These are phyloP conservation scores for Vaccinium vitisidaea DNA, from an alignment of 148 eudicot species.

Conservation along the genomic window DNA sequence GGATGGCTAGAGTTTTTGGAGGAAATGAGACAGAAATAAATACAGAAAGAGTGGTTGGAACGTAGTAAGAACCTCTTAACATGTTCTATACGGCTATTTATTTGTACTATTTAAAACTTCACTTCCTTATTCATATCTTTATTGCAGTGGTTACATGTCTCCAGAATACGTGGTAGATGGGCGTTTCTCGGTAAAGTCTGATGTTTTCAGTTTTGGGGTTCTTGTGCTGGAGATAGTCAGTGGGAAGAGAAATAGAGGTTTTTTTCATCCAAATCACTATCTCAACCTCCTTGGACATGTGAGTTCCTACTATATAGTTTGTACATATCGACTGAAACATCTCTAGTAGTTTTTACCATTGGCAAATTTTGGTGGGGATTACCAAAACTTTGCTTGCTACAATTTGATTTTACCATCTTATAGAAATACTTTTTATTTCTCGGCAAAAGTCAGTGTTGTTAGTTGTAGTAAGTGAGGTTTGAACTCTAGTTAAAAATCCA, in stretches of 20 bases:
- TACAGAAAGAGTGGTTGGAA: not conserved
- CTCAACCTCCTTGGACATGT: slow-evolving; percentile 16
- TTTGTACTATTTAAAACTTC: not conserved
- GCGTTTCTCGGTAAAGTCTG: slow-evolving; percentile 24
- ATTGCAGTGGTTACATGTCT: too few relatives aligned
- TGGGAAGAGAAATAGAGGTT: slow-evolving; percentile 29
- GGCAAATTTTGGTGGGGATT: too few relatives aligned
- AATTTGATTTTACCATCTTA: too few relatives aligned
- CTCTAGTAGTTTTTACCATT: too few relatives aligned
- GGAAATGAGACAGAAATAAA: not conserved
- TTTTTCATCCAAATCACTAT: slow-evolving; percentile 24
- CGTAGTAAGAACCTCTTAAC: slow-evolving; percentile 7
- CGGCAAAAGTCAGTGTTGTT: too few relatives aligned
- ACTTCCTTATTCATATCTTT: not conserved
- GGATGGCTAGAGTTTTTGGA: slow-evolving; percentile 11
- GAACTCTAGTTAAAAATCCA: too few relatives aligned
- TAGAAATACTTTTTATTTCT: too few relatives aligned
- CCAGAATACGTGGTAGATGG: slow-evolving; percentile 16
- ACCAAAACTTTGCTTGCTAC: too few relatives aligned
- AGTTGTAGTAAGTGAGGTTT: too few relatives aligned
- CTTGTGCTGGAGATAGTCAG: slow-evolving; percentile 30
- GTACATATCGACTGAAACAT: too few relatives aligned
- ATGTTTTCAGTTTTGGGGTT: slow-evolving; percentile 40
- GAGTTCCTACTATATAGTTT: not conserved
- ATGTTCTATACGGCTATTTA: too few relatives aligned